A percentile compares a stretch with the other conserved stretches of the same genome.
Conservation (phyloP, 2,329 filamentous ascomycete species). For the Fusarium odoratissimum region DNA sequence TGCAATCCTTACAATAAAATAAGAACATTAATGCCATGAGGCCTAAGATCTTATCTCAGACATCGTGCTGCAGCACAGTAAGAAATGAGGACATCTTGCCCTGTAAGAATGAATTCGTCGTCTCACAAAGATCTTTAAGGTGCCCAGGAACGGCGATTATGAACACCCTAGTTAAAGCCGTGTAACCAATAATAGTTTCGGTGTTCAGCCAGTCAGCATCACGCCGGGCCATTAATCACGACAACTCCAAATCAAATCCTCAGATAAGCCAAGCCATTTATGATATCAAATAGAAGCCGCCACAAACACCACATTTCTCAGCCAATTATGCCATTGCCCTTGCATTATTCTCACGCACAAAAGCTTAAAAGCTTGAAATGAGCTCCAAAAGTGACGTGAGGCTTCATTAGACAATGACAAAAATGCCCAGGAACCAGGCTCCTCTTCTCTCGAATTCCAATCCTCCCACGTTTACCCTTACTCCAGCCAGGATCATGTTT, state of each 20-base stretch:
- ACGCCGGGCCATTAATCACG: constrained; percentile 37
- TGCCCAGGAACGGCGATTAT: constrained; percentile 10
- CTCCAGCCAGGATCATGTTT: background rate
- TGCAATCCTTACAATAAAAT: background rate
- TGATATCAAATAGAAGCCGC: constrained; percentile 6
- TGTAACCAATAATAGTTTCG: constrained; percentile 13
- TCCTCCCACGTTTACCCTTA: background rate
- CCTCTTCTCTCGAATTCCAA: background rate
- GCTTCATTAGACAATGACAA: background rate
- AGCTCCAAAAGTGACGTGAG: background rate
- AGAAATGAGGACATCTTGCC: background rate
- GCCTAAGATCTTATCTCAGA: constrained; percentile 26
- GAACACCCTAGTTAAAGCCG: background rate
- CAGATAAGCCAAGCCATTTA: constrained; percentile 38
- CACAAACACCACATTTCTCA: constrained; percentile 15
- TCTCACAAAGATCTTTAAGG: background rate
- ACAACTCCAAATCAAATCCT: constrained; percentile 39
- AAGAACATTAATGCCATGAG: background rate
- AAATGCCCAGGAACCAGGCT: constrained; percentile 4
- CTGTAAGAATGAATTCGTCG: background rate
- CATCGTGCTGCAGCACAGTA: background rate
- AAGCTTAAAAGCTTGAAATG: background rate
- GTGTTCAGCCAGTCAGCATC: constrained; percentile 26
- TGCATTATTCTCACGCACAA: background rate
- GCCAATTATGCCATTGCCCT: background rate